These are phyloP conservation scores for Acrocalymma vagum DNA, from an alignment of 2,329 filamentous ascomycete genomes.

Conservation along the genomic window DNA sequence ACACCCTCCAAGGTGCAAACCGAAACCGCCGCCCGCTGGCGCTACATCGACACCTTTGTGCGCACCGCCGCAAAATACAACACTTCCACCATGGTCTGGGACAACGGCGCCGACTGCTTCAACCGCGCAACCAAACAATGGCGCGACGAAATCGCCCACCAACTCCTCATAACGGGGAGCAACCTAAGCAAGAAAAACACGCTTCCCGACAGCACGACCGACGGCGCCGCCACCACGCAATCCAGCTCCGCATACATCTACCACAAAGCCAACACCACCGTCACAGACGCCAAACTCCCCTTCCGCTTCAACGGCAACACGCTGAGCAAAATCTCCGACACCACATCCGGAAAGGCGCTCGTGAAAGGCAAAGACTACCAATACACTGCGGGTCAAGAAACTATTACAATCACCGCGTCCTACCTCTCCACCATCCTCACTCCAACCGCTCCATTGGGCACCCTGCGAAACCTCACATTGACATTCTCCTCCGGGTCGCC, in stretches of 20 bases:
- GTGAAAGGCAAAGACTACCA: slow-evolving; percentile 56
- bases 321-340: slow-evolving; percentile 48
- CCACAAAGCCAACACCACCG: slow-evolving; percentile 57
- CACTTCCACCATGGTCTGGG: slow-evolving; percentile 65
- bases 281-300: slow-evolving; percentile 55
- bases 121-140: slow-evolving; percentile 59
- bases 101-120: slow-evolving; percentile 66
- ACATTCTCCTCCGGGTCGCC: slow-evolving; percentile 61
- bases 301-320: slow-evolving; percentile 66
- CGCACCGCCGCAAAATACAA: slow-evolving; percentile 59
- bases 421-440: slow-evolving; percentile 59
- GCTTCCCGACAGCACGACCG: slow-evolving; percentile 62
- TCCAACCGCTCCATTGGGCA: slow-evolving; percentile 52
- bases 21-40: slow-evolving; percentile 66
- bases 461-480: slow-evolving; percentile 61
- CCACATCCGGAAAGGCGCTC: slow-evolving; percentile 48
- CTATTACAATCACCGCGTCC: slow-evolving; percentile 56
- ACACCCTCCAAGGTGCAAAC: slow-evolving; percentile 59
- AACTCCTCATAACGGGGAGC: slow-evolving; percentile 59
- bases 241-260: slow-evolving; percentile 64
- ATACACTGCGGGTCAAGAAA: slow-evolving; percentile 50
- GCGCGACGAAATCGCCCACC: slow-evolving; percentile 60
- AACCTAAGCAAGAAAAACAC: slow-evolving; percentile 59
- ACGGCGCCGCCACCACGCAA: slow-evolving; percentile 56
- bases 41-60: slow-evolving; percentile 64